Evolutionary conservation across 768 basidiomycete genomes (phyloP), one percentile per base, ranked within the genome.

Genomic region (Mycena indigotica): DNA sequence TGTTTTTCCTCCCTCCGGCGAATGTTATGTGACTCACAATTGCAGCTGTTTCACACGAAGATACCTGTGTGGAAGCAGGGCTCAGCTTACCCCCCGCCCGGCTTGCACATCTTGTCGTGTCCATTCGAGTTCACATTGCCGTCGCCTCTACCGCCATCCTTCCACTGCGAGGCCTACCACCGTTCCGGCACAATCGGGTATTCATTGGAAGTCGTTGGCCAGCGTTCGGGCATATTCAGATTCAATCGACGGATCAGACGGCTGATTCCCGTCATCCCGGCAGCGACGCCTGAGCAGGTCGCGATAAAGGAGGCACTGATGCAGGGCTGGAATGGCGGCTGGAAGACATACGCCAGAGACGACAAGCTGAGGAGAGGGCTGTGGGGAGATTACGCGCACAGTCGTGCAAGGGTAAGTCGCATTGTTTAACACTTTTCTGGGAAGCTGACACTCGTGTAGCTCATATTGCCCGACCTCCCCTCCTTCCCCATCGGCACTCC

Each of bases 401-500:
- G 16, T 21, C 16, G 28, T 8, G 10, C 48, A 29, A 21, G 23
- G 15, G 48, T 50, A 5, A 5, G 48, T 50, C 48, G 16, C 48
- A 13, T 6, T 19, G n/a, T 24, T n/a, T 45, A 39, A 10, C 48
- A 29, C 8, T 50, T 8, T 23, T 15, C 41, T 44, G 12, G n/a
- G n/a, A 38, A 12, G 12, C 17, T 30, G 44, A 12, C 30, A 23
- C 1, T 44, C 41, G 3, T 35, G 1, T 8, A 62, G 60, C 50
- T 62, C 40, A 55, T 26, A 13, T 29, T 58, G 3, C 56, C 60
- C 2, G 30, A 50, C 23, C 10, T 57, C 29, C 4, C 24, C 6
- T 48, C 59, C 5, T 60, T 52, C 28, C 59, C 60, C 2, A 57
- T 57, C 19, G 52, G 51, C 25, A 52, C 60, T 10, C 32, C 40